Evolutionary conservation across 768 basidiomycete genomes (phyloP).

Genomic region (Rhodotorula paludigena): DNA sequence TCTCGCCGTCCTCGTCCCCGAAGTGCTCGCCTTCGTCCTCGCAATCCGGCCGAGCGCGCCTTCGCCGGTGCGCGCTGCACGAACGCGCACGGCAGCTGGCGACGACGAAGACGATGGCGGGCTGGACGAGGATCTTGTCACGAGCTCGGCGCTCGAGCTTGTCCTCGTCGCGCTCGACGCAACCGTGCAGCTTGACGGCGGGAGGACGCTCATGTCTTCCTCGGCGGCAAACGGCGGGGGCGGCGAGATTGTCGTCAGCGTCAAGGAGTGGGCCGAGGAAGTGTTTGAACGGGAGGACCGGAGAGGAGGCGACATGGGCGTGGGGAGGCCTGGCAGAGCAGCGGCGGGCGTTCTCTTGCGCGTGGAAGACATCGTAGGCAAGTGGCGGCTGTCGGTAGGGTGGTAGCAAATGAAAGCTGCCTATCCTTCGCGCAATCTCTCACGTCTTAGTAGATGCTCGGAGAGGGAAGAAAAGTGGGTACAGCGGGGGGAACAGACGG

Average conservation of each 20-base stretch:
- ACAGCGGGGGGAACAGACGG: too few species aligned
- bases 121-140: constrained; percentile 58
- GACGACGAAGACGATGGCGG: not conserved
- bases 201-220: constrained; percentile 65
- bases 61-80: not conserved
- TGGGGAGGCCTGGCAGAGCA: constrained; percentile 59
- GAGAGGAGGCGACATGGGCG: constrained; percentile 50
- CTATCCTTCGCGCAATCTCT: too few species aligned
- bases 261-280: constrained; percentile 51
- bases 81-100: constrained; percentile 17
- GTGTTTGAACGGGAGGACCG: constrained; percentile 32
- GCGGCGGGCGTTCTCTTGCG: constrained; percentile 77
- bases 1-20: constrained; percentile 73
- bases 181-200: constrained; percentile 69
- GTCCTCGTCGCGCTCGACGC: constrained; percentile 70
- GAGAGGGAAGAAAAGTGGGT: too few species aligned
- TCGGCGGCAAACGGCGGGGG: constrained; percentile 59
- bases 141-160: constrained; percentile 71
- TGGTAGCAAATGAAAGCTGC: constrained; percentile 18
- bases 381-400: constrained; percentile 63
- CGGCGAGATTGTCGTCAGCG: constrained; percentile 57
- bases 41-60: constrained; percentile 56
- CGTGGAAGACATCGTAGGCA: constrained; percentile 64
- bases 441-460: too few species aligned
- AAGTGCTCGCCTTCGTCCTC: constrained; percentile 74